Base-by-base conservation (phyloP, 129 eudicot species). In the Lactuca sativa region DNA sequence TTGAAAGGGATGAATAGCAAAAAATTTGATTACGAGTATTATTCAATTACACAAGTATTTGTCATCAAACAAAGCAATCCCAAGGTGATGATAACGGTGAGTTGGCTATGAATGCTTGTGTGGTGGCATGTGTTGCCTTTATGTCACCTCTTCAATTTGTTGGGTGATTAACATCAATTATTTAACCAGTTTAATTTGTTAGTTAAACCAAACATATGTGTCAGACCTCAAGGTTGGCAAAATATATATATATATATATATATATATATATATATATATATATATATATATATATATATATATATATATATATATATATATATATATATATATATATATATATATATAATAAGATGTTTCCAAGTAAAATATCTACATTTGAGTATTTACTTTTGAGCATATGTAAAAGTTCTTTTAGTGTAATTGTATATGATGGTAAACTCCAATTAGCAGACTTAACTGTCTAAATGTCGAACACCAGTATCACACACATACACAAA, bases 31-130 rank as follows among this genome's bases (percentile, higher is more conserved):
- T 59, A 5, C n/a, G 40, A 59, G 17, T 59, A 59, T 59, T 34
- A 59, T 59, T 31, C 7, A 12, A 59, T 5, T 59, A 34, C 9
- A 31, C 4, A 12, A n/a, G 8, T 14, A 36, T 36, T 47, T 47
- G 21, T 34, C 16, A n/a, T 13, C 34, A 60, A 41, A 41, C 65
- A 56, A 58, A 25, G 30, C 12, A 52, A 62, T 18, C 21, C 49
- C 36, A 31, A 31, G 55, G 66, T 53, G 57, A 55, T 64, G 34
- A 64, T 38, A 63, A 3, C 8, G 72, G 34, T 74, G 78, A 74
- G 72, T 74, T 64, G 70, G 70, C 64, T 43, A 3, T 60, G 77
- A 12, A 49, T 34, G 69, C 31, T 62, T 61, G 54, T 72, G 61
- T 48, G 77, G 61, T 72, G 69, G 69, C 69, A 72, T 55, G 21